Evolutionary conservation across 352 stramenopile species (phyloP).

Genomic region (Globisporangium abappressorium): DNA sequence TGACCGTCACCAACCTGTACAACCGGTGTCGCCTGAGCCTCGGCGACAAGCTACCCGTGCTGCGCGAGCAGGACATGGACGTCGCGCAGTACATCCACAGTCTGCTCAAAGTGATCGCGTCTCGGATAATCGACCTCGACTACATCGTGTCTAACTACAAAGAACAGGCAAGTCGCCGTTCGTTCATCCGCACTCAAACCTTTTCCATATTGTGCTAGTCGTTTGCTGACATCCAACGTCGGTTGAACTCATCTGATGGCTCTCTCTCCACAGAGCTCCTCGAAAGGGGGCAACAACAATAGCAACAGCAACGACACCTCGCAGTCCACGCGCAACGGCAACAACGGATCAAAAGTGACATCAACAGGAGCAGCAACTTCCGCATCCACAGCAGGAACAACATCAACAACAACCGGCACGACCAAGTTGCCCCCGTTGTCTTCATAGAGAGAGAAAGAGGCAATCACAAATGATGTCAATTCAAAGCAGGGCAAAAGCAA

Average conservation of each 20-base stretch:
- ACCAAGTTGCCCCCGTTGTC: constrained; percentile 15
- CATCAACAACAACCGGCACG: not conserved
- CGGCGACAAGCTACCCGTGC: constrained; percentile 66
- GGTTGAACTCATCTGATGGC: not conserved
- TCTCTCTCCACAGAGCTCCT: constrained; percentile 1
- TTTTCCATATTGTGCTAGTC: not conserved
- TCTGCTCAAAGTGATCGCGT: constrained; percentile 72
- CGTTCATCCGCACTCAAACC: not conserved
- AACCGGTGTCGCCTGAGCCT: constrained; percentile 75
- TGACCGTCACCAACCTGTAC: constrained; percentile 91
- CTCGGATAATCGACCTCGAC: constrained; percentile 83
- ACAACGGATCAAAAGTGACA: not conserved
- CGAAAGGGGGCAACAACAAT: constrained; percentile 7
- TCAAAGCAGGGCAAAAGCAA: not conserved
- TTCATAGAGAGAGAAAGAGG: not conserved
- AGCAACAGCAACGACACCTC: not conserved
- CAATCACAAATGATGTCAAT: not conserved
- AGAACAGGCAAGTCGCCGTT: constrained; percentile 35
- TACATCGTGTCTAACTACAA: constrained; percentile 77
- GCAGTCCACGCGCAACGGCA: constrained; percentile 1
- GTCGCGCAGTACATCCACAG: constrained; percentile 72
- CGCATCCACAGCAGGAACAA: no score
- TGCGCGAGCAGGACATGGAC: constrained; percentile 75
- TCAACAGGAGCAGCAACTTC: not conserved
- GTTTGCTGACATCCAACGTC: not conserved